phyloP scores from a whole-genome alignment of 2,329 filamentous ascomycete species.

The Penicillium griseofulvum region DNA sequence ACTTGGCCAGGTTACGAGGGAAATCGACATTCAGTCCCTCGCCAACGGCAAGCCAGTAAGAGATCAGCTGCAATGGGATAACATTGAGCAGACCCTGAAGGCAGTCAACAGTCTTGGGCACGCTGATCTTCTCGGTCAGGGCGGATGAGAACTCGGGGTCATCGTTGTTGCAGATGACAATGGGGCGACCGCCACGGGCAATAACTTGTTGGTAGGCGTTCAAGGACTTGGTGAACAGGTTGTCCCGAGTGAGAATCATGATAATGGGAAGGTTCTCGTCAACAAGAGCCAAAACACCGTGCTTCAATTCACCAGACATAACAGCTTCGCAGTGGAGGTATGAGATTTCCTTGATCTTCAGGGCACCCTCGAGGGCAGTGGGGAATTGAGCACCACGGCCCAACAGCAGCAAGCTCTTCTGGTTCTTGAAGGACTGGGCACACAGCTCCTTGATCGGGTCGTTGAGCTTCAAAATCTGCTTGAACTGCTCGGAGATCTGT shows the following conservation, averaged over 20 bases:
- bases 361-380: conserved; percentile 91
- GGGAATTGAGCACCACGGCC: conserved; percentile 93
- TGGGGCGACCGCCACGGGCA: conserved; percentile 90
- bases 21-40: conserved; percentile 98
- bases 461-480: conserved; percentile 85
- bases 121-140: conserved; percentile 95
- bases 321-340: conserved; percentile 99
- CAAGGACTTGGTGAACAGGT: conserved; percentile 97
- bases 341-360: conserved; percentile 99
- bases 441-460: conserved; percentile 93
- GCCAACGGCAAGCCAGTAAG: conserved; percentile 96
- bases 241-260: conserved; percentile 97
- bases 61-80: conserved; percentile 93
- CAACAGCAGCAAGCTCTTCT: conserved; percentile 91
- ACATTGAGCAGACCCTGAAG: conserved; percentile 97
- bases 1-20: conserved; percentile 97
- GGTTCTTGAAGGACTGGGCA: conserved; percentile 88
- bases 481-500: conserved; percentile 87
- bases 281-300: conserved; percentile 93
- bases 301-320: conserved; percentile 99
- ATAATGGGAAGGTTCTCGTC: conserved; percentile 99
- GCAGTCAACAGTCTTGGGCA: conserved; percentile 91
- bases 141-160: conserved; percentile 86
- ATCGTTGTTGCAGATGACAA: conserved; percentile 92
- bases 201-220: conserved; percentile 99